phyloP scores from a whole-genome alignment of 2,329 filamentous ascomycete species.

The Aspergillus brunneoviolaceus region DNA sequence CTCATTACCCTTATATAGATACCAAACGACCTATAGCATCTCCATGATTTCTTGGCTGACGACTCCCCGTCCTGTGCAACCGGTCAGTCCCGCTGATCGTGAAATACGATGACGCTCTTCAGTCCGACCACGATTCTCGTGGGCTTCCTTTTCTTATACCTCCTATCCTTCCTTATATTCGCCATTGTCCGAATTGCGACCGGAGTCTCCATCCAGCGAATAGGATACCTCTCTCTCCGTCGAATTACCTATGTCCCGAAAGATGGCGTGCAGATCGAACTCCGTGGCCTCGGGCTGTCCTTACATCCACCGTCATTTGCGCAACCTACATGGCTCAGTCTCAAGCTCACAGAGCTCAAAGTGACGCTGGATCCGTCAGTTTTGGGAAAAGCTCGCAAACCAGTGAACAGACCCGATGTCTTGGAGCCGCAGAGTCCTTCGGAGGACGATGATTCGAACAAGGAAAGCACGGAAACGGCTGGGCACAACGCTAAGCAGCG shows the following conservation, averaged over 20 bases:
- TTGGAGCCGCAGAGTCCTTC: constrained; percentile 23
- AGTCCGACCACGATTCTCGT: constrained; percentile 81
- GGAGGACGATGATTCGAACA: constrained; percentile 21
- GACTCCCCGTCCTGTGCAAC: constrained; percentile 18
- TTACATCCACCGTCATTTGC: constrained; percentile 94
- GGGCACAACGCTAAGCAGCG: constrained; percentile 35
- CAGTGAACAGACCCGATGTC: constrained; percentile 22
- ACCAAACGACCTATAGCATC: constrained; percentile 5
- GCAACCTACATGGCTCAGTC: constrained; percentile 92
- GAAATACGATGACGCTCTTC: constrained; percentile 46
- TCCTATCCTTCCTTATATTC: constrained; percentile 89
- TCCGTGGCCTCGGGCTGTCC: constrained; percentile 82
- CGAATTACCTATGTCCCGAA: constrained; percentile 85
- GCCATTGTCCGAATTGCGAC: constrained; percentile 89
- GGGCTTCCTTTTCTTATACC: constrained; percentile 79
- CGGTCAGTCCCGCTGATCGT: constrained; percentile 36
- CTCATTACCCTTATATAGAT: neutral
- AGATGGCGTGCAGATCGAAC: constrained; percentile 85
- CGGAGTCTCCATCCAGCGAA: constrained; percentile 90
- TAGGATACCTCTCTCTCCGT: constrained; percentile 88
- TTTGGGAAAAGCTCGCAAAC: constrained; percentile 42
- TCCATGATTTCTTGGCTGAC: constrained; percentile 23
- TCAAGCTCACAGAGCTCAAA: constrained; percentile 81
- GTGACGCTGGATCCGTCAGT: constrained; percentile 76
- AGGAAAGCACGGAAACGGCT: constrained; percentile 17